phyloP scores from a whole-genome alignment of 305 asterid genomes.

The Fraxinus dipetala region DNA sequence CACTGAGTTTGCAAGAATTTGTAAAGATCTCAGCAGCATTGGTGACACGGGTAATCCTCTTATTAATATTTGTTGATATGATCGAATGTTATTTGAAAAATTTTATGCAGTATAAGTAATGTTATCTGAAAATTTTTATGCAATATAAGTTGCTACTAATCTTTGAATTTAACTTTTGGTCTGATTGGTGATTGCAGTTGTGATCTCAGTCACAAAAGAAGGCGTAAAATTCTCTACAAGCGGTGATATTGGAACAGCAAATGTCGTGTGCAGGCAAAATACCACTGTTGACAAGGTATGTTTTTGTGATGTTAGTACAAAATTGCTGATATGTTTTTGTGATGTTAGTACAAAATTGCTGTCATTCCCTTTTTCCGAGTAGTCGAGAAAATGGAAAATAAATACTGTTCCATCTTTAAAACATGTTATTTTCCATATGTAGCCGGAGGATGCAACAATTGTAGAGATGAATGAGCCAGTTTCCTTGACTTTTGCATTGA shows the following conservation, averaged over 20 bases:
- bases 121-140: background rate
- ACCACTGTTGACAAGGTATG: constrained; percentile 84
- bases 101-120: background rate
- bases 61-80: background rate
- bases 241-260: constrained; percentile 89
- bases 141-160: background rate
- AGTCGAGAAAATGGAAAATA: background rate
- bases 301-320: background rate
- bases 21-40: constrained; percentile 84
- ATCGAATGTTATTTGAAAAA: background rate
- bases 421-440: constrained; percentile 8
- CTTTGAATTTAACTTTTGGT: background rate
- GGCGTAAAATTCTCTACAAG: constrained; percentile 95
- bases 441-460: constrained; percentile 89
- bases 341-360: background rate
- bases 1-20: constrained; percentile 77
- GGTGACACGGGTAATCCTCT: constrained; percentile 73
- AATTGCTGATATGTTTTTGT: constrained; percentile 14
- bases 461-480: constrained; percentile 96
- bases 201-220: constrained; percentile 92
- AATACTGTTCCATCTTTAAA: background rate
- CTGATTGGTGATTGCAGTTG: constrained; percentile 48
- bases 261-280: constrained; percentile 80
- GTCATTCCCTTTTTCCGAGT: background rate
- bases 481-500: constrained; percentile 75